A percentile compares a stretch with the other conserved stretches of the same genome.
Evolutionary conservation across 2,329 filamentous ascomycete species (phyloP).

Genomic region (Sclerotinia borealis): DNA sequence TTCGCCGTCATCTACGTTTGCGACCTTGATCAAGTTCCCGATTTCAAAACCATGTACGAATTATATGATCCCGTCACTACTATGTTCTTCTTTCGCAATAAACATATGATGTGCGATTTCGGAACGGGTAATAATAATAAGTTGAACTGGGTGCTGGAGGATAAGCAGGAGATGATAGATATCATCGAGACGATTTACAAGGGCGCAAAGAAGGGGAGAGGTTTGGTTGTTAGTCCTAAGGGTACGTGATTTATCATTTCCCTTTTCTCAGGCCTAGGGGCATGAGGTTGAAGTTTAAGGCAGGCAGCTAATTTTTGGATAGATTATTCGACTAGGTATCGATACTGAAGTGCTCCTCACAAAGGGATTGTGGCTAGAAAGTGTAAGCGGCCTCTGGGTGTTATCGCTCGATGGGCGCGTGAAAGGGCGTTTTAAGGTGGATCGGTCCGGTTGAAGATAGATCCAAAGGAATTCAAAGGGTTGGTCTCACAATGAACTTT

Average conservation of each 20-base stretch:
- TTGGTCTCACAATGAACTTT: conserved; percentile 33
- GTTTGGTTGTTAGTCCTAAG: conserved; percentile 95
- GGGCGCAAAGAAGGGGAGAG: conserved; percentile 95
- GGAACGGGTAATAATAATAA: conserved; percentile 99
- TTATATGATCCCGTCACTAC: conserved; percentile 88
- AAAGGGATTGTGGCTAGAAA: not conserved
- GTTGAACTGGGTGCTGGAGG: conserved; percentile 90
- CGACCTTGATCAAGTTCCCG: conserved; percentile 83
- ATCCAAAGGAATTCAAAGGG: conserved; percentile 25
- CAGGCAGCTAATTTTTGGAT: conserved; percentile 12
- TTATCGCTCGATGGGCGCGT: not conserved
- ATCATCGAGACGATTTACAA: conserved; percentile 98
- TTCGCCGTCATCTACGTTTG: conserved; percentile 90
- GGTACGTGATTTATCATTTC: conserved; percentile 32
- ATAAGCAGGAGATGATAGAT: conserved; percentile 97
- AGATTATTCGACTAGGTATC: conserved; percentile 61
- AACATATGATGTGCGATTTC: conserved; percentile 98
- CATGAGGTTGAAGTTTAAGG: too few species aligned
- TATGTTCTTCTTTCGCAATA: conserved; percentile 98
- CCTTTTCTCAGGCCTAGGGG: not conserved
- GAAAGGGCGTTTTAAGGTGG: conserved; percentile 12
- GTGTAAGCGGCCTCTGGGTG: not conserved
- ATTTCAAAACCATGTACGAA: conserved; percentile 96
- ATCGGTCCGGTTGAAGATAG: not conserved
- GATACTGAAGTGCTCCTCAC: conserved; percentile 44